Evolutionary conservation across 1,284 basidiomycete genomes (phyloP).

Genomic region (Violaceomyces palustris): DNA sequence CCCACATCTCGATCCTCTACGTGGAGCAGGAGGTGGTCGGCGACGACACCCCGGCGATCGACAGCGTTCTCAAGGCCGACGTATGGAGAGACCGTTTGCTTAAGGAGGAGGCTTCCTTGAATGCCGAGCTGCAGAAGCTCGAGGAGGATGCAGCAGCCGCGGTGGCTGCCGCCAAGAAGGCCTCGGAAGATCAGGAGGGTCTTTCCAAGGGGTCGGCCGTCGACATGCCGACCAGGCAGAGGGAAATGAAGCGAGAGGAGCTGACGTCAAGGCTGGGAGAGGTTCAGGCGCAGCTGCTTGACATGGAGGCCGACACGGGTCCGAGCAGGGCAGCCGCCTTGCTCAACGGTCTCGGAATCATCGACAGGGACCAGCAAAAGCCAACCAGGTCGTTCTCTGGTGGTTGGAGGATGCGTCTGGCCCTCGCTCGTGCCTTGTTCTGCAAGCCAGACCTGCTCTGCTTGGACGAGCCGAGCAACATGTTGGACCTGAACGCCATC

Average conservation of each 20-base stretch:
- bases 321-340: conserved; percentile 90
- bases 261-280: conserved; percentile 79
- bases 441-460: conserved; percentile 63
- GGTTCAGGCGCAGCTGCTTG: conserved; percentile 80
- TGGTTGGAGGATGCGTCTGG: conserved; percentile 99
- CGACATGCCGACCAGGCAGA: conserved; percentile 50
- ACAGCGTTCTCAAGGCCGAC: conserved; percentile 76
- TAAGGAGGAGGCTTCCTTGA: conserved; percentile 40
- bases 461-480: conserved; percentile 76
- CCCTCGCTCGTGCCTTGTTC: conserved; percentile 88
- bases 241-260: conserved; percentile 64
- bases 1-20: conserved; percentile 92
- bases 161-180: conserved; percentile 24
- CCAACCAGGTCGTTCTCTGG: conserved; percentile 78
- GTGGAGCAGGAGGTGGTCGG: conserved; percentile 88
- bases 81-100: conserved; percentile 51
- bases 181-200: conserved; percentile 14
- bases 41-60: conserved; percentile 84
- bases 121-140: conserved; percentile 40
- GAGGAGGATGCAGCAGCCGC: conserved; percentile 39
- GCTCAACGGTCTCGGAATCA: conserved; percentile 87
- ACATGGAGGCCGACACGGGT: conserved; percentile 97
- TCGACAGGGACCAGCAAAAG: conserved; percentile 70
- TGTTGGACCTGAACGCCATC: conserved; percentile 61
- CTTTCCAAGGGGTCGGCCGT: conserved; percentile 37